A percentile compares a stretch with the other conserved stretches of the same genome.
Evolutionary conservation across 768 basidiomycete species (phyloP).

Genomic region (Coprinopsis sp.): DNA sequence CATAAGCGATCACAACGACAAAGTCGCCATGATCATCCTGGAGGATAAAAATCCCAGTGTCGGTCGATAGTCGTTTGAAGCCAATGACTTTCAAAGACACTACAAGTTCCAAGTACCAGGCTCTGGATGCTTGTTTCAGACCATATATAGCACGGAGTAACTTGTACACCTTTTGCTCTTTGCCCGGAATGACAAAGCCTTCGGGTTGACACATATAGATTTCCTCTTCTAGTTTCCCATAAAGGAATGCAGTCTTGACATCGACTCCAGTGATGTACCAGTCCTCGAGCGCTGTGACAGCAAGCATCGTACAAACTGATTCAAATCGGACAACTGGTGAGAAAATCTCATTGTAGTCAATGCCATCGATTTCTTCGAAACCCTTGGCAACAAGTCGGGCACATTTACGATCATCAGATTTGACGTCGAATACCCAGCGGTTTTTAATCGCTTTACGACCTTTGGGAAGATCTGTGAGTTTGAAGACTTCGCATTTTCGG

Average conservation of each 20-base stretch:
- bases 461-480: slow-evolving; percentile 6
- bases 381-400: slow-evolving; percentile 16
- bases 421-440: slow-evolving; percentile 17
- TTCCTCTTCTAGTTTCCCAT: slow-evolving; percentile 13
- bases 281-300: not conserved
- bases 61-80: slow-evolving; percentile 1
- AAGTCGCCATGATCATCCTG: not conserved
- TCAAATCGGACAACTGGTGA: slow-evolving; percentile 11
- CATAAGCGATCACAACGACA: too few species aligned
- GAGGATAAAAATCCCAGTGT: slow-evolving; percentile 4
- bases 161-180: too few species aligned
- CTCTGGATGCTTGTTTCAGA: slow-evolving; percentile 4
- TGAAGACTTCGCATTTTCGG: slow-evolving; percentile 4
- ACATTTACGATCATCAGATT: slow-evolving; percentile 14
- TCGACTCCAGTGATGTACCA: too few species aligned
- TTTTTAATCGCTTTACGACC: slow-evolving; percentile 14
- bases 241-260: slow-evolving; percentile 15
- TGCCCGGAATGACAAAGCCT: too few species aligned
- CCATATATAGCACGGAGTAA: too few species aligned
- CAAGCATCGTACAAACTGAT: slow-evolving; percentile 1
- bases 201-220: too few species aligned
- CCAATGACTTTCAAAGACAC: not conserved
- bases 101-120: not conserved
- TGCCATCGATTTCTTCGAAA: too few species aligned
- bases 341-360: slow-evolving; percentile 11